Conservation (phyloP, 495 filamentous ascomycete genomes). For the Friedmanniomyces endolithicus region DNA sequence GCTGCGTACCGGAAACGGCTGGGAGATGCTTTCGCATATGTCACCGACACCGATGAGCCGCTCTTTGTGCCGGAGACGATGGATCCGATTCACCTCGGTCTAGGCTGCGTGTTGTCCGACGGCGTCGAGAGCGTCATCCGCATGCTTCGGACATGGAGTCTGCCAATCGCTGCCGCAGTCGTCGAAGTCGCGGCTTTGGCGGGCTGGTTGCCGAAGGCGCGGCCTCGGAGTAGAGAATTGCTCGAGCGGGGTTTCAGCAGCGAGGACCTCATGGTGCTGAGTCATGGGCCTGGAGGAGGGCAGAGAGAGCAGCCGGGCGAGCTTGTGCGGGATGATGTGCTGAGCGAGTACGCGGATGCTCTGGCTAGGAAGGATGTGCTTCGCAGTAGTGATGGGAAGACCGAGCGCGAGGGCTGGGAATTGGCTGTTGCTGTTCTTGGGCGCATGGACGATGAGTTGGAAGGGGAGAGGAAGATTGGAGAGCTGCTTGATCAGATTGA, state of each 20-base stretch:
- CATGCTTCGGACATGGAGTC: slow-evolving; percentile 65
- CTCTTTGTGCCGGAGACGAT: slow-evolving; percentile 58
- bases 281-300: slow-evolving; percentile 34
- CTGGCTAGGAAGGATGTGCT: slow-evolving; percentile 36
- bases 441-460: slow-evolving; percentile 52
- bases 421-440: slow-evolving; percentile 64
- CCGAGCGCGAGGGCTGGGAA: slow-evolving; percentile 64
- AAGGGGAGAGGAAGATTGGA: slow-evolving; percentile 54
- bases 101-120: slow-evolving; percentile 67
- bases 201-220: slow-evolving; percentile 49
- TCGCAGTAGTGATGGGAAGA: slow-evolving; percentile 25
- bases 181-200: slow-evolving; percentile 63
- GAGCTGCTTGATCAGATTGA: slow-evolving; percentile 43
- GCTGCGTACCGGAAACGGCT: slow-evolving; percentile 44
- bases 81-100: slow-evolving; percentile 59
- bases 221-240: slow-evolving; percentile 3
- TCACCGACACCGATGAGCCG: slow-evolving; percentile 36
- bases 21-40: slow-evolving; percentile 38
- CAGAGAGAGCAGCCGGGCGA: background rate
- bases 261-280: slow-evolving; percentile 49
- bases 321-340: slow-evolving; percentile 51
- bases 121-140: slow-evolving; percentile 60
- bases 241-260: slow-evolving; percentile 30
- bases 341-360: slow-evolving; percentile 55
- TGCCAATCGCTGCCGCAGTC: slow-evolving; percentile 60